These are phyloP conservation scores for Yueomyces sp. DNA, from an alignment of 1,139 yeast genomes.

Conservation along the genomic window DNA sequence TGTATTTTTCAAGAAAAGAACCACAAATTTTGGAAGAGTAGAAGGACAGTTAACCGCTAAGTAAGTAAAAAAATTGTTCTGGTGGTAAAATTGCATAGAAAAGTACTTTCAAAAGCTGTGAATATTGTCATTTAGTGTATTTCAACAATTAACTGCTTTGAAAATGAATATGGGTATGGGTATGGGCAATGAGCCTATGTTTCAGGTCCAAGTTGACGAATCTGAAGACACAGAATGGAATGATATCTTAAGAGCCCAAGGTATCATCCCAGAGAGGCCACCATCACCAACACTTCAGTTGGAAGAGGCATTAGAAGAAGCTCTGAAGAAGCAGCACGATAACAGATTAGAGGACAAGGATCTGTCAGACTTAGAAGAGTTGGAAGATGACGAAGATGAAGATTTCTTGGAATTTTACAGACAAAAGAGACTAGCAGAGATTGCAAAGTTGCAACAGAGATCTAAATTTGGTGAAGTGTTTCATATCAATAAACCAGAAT, in stretches of 20 bases:
- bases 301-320: constrained; percentile 81
- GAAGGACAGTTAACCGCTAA: no score
- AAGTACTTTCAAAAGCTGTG: no score
- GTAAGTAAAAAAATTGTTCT: no score
- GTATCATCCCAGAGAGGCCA: constrained; percentile 84
- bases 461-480: constrained; percentile 67
- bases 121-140: no score
- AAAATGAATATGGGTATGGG: background rate
- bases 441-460: constrained; percentile 44
- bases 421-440: constrained; percentile 61
- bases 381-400: constrained; percentile 68
- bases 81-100: no score
- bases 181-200: constrained; percentile 24
- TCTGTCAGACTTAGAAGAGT: constrained; percentile 65
- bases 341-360: constrained; percentile 53
- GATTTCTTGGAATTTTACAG: constrained; percentile 70
- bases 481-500: constrained; percentile 77
- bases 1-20: no score
- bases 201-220: constrained; percentile 80
- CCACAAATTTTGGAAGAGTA: no score
- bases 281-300: constrained; percentile 80
- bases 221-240: constrained; percentile 98
- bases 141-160: no score
- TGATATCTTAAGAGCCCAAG: constrained; percentile 79
- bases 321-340: constrained; percentile 53